Conservation (phyloP, 306 rosid species). For the Purshia tridentata region DNA sequence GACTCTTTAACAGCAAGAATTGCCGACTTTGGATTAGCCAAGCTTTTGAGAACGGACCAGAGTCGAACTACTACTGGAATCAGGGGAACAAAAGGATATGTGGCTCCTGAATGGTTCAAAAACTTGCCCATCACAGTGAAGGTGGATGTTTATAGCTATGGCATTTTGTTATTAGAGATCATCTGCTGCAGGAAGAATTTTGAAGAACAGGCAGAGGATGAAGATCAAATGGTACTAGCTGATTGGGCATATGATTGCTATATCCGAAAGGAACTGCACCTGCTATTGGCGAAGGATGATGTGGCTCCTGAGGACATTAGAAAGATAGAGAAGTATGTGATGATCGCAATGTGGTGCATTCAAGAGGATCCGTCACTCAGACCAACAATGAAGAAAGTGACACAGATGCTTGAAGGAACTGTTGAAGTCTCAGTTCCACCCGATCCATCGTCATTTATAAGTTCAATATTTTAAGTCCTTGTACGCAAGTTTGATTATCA, state of each 20-base stretch:
- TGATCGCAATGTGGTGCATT: conserved; percentile 30
- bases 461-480: neutral
- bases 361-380: conserved; percentile 18
- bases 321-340: conserved; percentile 15
- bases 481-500: no score
- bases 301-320: conserved; percentile 6
- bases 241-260: conserved; percentile 27
- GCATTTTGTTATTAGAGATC: neutral
- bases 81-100: conserved; percentile 9
- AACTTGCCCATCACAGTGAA: neutral
- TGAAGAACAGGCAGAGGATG: neutral
- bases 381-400: conserved; percentile 23
- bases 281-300: neutral
- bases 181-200: conserved; percentile 3
- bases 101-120: conserved; percentile 12
- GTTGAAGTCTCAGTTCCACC: conserved; percentile 20
- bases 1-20: conserved; percentile 8
- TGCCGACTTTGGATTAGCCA: conserved; percentile 6
- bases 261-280: neutral
- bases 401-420: conserved; percentile 26
- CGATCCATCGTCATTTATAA: neutral
- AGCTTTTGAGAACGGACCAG: conserved; percentile 13
- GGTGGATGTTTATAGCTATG: conserved; percentile 13
- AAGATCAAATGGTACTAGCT: conserved; percentile 8
- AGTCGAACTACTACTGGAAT: conserved; percentile 1